Percentiles rank a stretch among this genome's conserved stretches.
phyloP scores from a whole-genome alignment of 108 stramenopile species.

The Cyclotella kingstonii region DNA sequence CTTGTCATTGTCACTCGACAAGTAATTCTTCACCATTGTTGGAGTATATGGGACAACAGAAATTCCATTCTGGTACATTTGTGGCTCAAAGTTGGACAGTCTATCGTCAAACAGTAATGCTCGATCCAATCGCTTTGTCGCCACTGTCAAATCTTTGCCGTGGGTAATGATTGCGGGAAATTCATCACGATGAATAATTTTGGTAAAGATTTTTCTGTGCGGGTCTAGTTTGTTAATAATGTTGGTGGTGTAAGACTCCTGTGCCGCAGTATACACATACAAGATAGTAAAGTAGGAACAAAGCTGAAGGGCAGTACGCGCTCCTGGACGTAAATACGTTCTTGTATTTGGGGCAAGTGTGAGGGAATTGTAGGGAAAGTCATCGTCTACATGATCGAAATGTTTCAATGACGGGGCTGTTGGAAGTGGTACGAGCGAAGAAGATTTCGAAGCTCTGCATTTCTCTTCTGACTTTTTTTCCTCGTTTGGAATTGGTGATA shows the following conservation, averaged over 20 bases:
- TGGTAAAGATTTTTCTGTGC: slow-evolving; percentile 12
- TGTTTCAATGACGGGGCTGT: slow-evolving; percentile 4
- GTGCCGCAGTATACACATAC: slow-evolving; percentile 48
- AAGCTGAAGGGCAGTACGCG: slow-evolving; percentile 14
- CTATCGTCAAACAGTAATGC: slow-evolving; percentile 46
- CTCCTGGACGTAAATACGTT: slow-evolving; percentile 50
- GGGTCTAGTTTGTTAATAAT: slow-evolving; percentile 34
- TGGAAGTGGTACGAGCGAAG: neutral
- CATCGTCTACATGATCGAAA: slow-evolving; percentile 52
- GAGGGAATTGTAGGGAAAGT: slow-evolving; percentile 32
- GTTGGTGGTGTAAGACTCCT: slow-evolving; percentile 36
- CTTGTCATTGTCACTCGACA: slow-evolving; percentile 1
- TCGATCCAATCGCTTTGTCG: slow-evolving; percentile 15
- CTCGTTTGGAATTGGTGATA: slow-evolving; percentile 26
- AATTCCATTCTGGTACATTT: slow-evolving; percentile 39
- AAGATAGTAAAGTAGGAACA: slow-evolving; percentile 16
- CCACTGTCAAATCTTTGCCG: slow-evolving; percentile 46
- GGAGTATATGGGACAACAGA: slow-evolving; percentile 21
- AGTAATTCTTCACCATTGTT: slow-evolving; percentile 10
- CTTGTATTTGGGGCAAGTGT: slow-evolving; percentile 36
- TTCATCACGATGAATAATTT: slow-evolving; percentile 36
- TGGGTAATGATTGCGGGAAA: slow-evolving; percentile 29
- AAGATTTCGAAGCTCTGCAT: neutral
- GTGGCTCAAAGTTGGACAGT: slow-evolving; percentile 33
- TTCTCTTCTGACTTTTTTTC: neutral